Evolutionary conservation across 306 rosid genomes (phyloP), one percentile per base, ranked within the genome.

Genomic region (Corylus heterophylla): DNA sequence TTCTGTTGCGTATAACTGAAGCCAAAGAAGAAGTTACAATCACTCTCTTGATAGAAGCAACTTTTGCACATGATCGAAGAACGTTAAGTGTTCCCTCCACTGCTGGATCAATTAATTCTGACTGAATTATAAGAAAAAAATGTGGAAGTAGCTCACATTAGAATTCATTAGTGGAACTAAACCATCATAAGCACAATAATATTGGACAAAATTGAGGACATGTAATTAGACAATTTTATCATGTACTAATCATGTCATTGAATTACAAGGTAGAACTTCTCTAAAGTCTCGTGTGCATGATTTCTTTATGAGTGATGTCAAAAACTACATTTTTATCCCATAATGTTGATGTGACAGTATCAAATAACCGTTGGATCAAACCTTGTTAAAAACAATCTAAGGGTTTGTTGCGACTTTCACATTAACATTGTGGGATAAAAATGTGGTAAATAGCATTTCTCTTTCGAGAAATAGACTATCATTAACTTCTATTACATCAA

Each of bases 51-150:
- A 79, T 72, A 16, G 78, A 73, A 1, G 83, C 66, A 37, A 39
- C 78, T 69, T 79, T 79, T 2, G 29, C 67, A 51, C 82, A 79
- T 10, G 82, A 79, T 62, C 55, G 22, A 22, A 79, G 82, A 37
- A 79, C 78, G 45, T 79, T 78, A 47, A 79, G 82, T 5, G 82
- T 72, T 73, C 78, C 82, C 78, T 79, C 73, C 77, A 79, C 29
- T 2, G 77, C 78, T 48, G 82, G 82, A 59, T 79, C 82, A 72
- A 79, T 72, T 61, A 79, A 4, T 42, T 79, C 66, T 2, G 51
- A 48, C 66, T 72, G 82, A 67, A 39, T 2, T 3, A 67, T 67
- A 1, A 67, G 49, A 66, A 17, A 11, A 11, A 58, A 39, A 39
- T 67, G 27, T 9, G 7, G 16, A 67, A 67, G 27, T 67, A 8